Evolutionary conservation across 148 eudicot species (phyloP).

Genomic region (Spergularia bocconei): DNA sequence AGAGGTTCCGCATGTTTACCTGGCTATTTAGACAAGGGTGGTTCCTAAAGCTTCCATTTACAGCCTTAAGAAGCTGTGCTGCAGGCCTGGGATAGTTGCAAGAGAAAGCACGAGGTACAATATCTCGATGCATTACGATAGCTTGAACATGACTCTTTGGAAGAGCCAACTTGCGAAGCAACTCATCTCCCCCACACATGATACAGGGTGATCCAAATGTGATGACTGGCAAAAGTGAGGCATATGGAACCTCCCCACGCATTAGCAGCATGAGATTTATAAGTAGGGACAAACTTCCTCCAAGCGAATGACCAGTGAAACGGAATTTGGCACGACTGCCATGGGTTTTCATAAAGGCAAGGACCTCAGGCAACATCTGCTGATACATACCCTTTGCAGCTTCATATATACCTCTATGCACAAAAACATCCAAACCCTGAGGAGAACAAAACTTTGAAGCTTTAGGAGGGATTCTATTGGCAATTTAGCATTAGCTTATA

Average conservation of each 20-base stretch:
- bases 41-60: slow-evolving; percentile 77
- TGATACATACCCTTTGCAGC: slow-evolving; percentile 94
- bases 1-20: slow-evolving; percentile 34
- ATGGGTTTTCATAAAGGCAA: slow-evolving; percentile 50
- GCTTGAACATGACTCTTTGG: slow-evolving; percentile 79
- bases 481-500: neutral
- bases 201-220: slow-evolving; percentile 85
- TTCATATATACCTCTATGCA: slow-evolving; percentile 97
- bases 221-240: slow-evolving; percentile 83
- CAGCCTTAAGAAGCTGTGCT: slow-evolving; percentile 84
- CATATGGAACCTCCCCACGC: slow-evolving; percentile 65
- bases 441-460: neutral
- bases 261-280: slow-evolving; percentile 81
- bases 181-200: slow-evolving; percentile 94
- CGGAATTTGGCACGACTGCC: slow-evolving; percentile 78
- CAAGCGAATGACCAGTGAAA: slow-evolving; percentile 96
- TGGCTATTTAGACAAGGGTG: slow-evolving; percentile 83
- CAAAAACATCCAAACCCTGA: slow-evolving; percentile 79
- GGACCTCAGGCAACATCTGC: slow-evolving; percentile 89
- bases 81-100: slow-evolving; percentile 88
- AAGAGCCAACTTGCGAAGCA: slow-evolving; percentile 66
- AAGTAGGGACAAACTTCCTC: slow-evolving; percentile 84
- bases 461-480: neutral
- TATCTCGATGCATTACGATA: slow-evolving; percentile 89
- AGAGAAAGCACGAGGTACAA: slow-evolving; percentile 95